Evolutionary conservation across 257 asterid species (phyloP), one percentile per base, ranked within the genome.

Genomic region (Forsythia viridissima): DNA sequence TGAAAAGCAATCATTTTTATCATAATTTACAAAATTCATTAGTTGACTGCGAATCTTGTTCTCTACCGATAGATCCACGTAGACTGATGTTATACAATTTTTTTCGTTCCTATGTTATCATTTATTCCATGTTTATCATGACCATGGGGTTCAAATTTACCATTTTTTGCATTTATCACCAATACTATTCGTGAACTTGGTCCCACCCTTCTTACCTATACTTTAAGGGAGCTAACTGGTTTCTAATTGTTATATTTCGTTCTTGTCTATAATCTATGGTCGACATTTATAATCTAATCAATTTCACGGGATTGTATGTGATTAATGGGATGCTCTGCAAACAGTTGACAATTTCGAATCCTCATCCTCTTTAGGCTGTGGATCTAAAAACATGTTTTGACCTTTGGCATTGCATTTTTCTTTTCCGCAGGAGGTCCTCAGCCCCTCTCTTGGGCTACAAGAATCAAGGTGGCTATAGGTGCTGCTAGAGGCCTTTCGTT

Each of bases 401-500:
- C 43, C 20, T 80, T 61, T 70, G 34, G 73, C 30, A 18, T 36
- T 44, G 38, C 9, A 34, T 84, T 30, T 15, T 82, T 83, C 41
- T 48, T 57, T 73, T 86, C 24, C 16, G 73, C 88, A 95, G 99
- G 97, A 86, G 98, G 98, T 34, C 90, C 95, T 0, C 95, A 91
- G 18, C 97, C 97, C 11, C 90, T 94, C 9, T 72, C 92, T 41
- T 94, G 99, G 99, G 90, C 96, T 43, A 93, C 92, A n/a, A 82
- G 99, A 81, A 88, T 94, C 77, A 93, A 91, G 86, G 98, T 94
- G 65, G 97, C 99, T 44, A 87, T 89, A 30, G 97, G 95, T 83
- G 98, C 98, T 68, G 99, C 99, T 0, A 86, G 93, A 75, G 97
- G 99, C 74, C 98, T 94, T 82, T 83, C 93, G 11, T 91, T 91